Base-by-base conservation (phyloP, 2,329 filamentous ascomycete species). In the Trichoderma citrinoviride region DNA sequence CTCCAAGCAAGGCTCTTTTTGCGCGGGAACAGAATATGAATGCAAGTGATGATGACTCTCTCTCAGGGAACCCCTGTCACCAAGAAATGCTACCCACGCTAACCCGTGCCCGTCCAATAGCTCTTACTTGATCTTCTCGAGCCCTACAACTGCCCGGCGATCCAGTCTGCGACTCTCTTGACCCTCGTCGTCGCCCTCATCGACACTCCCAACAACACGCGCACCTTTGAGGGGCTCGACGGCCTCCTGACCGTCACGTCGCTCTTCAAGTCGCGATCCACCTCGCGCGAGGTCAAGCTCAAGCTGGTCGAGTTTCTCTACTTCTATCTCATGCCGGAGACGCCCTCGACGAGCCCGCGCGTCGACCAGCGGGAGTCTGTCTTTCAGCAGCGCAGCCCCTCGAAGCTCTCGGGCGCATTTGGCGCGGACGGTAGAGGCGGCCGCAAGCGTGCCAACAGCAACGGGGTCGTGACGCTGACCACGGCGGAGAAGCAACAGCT, bases 271-370 rank as follows among this genome's bases (percentile, higher is more conserved):
- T 91, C 90, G 68, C 88, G 92, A 67, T 87, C 88, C 69, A 97
- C 94, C 3, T 88, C 88, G 25, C 88, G 92, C 67, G 91, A 94
- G 71, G 93, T 98, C 69, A 97, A 97, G 80, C 86, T 97, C 74
- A 95, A 96, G 77, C 87, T 96, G n/a, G 89, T 97, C 70, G 95
- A 98, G 77, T 98, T 98, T 75, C 81, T 99, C 58, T 98, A 98
- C 82, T 98, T 98, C 78, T 99, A 98, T 77, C 88, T 99, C 71
- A 97, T 98, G 90, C 93, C 94, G 57, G 95, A 99, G 79, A 87
- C 86, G 0, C 88, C 84, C 50, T 80, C 83, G 21, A 83, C 83
- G 21, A 83, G 84, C 67, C 83, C 85, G 5, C 78, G 78, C 67
- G 80, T 83, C 67, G 79, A 77, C 21, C 75, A 76, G 57, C 78